Base-by-base conservation (phyloP, 192 early-diverging fungal genomes). In the Helicostylum pulchrum region DNA sequence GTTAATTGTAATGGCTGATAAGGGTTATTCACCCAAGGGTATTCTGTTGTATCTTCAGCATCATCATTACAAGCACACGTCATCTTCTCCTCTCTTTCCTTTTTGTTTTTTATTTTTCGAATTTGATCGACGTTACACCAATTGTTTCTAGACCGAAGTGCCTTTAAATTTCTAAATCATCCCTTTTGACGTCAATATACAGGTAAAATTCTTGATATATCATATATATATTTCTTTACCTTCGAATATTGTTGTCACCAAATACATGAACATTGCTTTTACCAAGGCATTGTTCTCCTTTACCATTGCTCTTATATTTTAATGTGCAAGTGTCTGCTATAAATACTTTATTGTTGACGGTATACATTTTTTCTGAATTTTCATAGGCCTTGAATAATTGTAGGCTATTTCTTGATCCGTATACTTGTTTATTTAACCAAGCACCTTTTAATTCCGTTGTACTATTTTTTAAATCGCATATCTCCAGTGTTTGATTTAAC, bases 61-160 rank as follows among this genome's bases (percentile, higher is more conserved):
- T 67, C 66, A 12, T 73, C 71, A 30, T 73, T 57, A 45, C 71
- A 73, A 12, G 46, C 19, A 21, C 71, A 73, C 11, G 9, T 52
- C 62, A 53, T 43, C 47, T 12, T 36, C 12, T 53, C 57, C 42
- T 59, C 5, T 15, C 36, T 43, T 20, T 59, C 12, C 19, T 59
- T 59, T 36, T 59, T 59, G 20, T 45, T 26, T 26, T 39, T 59
- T 3, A 59, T 59, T 45, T 59, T 59, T 12, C 21, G 20, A 7
- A 59, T 70, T 34, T 52, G 30, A 30, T 52, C 42, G 17, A 58
- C 43, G 23, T 73, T 62, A n/a, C 71, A 73, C 71, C 71, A 73
- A n/a, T 53, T 49, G 11, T 63, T 67, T 12, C 59, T 54, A 43
- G 59, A 39, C 20, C n/a, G 45, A 46, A 73, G 57, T 10, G 61